These are phyloP conservation scores for Amanita bisporigera DNA, from an alignment of 1,284 basidiomycete species.

Conservation along the genomic window DNA sequence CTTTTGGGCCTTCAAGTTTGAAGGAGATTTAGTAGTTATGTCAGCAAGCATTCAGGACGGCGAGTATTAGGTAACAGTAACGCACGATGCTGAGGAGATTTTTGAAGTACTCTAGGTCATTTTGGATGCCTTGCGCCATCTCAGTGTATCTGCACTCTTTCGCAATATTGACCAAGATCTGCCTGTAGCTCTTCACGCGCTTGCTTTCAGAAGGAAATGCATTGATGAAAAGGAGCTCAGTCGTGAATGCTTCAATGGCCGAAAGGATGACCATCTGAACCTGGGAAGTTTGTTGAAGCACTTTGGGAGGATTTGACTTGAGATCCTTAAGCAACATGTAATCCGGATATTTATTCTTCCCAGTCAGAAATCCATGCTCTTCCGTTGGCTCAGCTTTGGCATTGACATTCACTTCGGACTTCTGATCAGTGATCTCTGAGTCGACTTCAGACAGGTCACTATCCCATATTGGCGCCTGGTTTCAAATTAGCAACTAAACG, in stretches of 20 bases:
- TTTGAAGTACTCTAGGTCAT: neutral
- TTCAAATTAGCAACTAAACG: neutral
- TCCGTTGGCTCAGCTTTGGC: no score
- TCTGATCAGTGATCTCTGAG: neutral
- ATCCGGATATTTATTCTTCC: no score
- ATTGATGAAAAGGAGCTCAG: neutral
- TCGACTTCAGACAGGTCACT: neutral
- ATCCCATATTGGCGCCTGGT: neutral
- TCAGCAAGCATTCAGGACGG: no score
- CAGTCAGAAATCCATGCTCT: no score
- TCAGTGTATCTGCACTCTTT: neutral
- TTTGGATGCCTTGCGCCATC: neutral
- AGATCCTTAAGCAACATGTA: no score
- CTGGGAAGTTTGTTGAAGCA: neutral
- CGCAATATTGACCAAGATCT: neutral
- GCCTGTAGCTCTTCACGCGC: neutral
- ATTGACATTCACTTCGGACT: neutral
- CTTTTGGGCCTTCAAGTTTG: neutral
- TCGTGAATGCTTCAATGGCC: neutral
- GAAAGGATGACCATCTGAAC: neutral
- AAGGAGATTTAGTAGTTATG: neutral
- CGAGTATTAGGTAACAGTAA: no score
- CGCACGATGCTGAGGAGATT: neutral
- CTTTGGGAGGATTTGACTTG: no score
- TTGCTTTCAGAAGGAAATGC: neutral